Evolutionary conservation across 164 flowering plant species (phyloP), one percentile per base, ranked within the genome.

Genomic region (Euptelea pleiosperma): DNA sequence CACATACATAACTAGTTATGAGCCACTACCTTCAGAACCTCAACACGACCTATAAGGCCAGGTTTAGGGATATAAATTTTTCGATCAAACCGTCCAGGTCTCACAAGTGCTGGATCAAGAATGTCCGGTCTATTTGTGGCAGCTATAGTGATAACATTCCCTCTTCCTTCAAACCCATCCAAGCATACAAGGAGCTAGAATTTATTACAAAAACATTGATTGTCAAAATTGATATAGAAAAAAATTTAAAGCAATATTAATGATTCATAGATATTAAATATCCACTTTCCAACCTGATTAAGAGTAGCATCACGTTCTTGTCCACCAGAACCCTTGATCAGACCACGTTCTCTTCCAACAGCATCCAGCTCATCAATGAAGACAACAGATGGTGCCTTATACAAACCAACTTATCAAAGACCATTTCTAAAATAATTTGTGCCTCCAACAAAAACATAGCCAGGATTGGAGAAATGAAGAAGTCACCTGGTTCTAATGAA

Each of bases 241-340:
- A 12, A 42, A 56, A 2, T 4, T 21, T 11, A 62, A 24, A 52
- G 37, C 22, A 33, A 1, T 11, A 42, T 8, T 21, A 34, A 33
- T 44, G 21, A 15, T 30, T 24, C 11, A 22, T 45, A 11, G 25
- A 29, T 12, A 25, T 28, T 21, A 22, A 31, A 45, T 34, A 56
- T 52, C 25, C 26, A 49, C 51, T 47, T 41, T 43, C 67, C 28
- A 62, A 89, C 98, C 98, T 92, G 98, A 81, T 92, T 92, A 37
- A 92, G 86, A 54, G 98, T 92, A 55, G 98, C 98, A 80, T 92
- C 98, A 63, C 98, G 96, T 75, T 92, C 98, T 79, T 87, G 95
- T 34, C 98, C 96, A 64, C 98, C 98, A 60, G 98, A 92, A 45
- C 96, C 98, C 71, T 87, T 89, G 19, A 87, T 87, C 55, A 89